Conservation (phyloP, 73 alveolate genomes). For the Stentor roeselii region DNA sequence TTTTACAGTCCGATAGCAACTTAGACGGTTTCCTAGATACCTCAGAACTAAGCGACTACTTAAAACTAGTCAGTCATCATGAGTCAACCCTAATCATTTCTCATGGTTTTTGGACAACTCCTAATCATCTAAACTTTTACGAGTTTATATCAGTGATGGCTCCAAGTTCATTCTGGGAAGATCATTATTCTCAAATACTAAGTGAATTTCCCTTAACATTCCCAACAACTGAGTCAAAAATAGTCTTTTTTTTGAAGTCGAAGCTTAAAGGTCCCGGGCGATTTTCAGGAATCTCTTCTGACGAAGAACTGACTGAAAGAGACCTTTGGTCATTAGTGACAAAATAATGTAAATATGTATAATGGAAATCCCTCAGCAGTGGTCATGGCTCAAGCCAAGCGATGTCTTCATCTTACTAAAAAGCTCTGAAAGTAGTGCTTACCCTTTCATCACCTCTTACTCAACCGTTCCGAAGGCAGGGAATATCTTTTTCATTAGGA, state of each 20-base stretch:
- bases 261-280: not conserved
- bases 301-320: no score
- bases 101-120: not conserved
- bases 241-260: not conserved
- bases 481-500: not conserved
- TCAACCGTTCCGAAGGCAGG: not conserved
- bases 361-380: not conserved
- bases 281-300: no score
- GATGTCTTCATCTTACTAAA: not conserved
- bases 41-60: not conserved
- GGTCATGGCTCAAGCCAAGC: conserved; percentile 9
- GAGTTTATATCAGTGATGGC: not conserved
- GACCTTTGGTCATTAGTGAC: no score
- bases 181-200: no score
- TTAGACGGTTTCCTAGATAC: not conserved
- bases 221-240: no score
- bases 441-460: not conserved
- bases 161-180: not conserved
- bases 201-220: no score
- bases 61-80: not conserved
- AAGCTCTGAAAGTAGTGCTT: not conserved
- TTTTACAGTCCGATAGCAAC: not conserved
- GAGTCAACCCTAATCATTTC: not conserved
- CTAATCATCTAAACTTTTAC: not conserved
- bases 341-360: no score